phyloP scores from a whole-genome alignment of 1,284 basidiomycete species.

The Leccinum insolens region DNA sequence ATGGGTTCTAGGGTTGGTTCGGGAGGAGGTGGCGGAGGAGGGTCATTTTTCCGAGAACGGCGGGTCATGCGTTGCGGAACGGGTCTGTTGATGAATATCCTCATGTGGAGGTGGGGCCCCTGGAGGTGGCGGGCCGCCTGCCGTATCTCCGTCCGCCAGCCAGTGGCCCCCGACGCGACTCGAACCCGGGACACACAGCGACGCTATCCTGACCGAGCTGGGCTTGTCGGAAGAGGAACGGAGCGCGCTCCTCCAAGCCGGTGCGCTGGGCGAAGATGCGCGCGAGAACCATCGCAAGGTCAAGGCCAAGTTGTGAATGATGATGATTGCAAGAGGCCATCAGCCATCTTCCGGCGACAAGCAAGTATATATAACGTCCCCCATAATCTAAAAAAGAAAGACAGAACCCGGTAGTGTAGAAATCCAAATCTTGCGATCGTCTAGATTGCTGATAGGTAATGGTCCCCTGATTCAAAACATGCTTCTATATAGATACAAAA shows the following conservation, averaged over 20 bases:
- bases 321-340: not conserved
- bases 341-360: not conserved
- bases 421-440: conserved; percentile 8
- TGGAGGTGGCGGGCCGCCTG: not conserved
- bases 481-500: not conserved
- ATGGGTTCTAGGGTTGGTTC: conserved; percentile 23
- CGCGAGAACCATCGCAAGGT: conserved; percentile 10
- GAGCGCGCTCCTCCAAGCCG: conserved; percentile 41
- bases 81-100: conserved; percentile 12
- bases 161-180: conserved; percentile 27
- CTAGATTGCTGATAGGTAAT: conserved; percentile 15
- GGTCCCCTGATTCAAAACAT: conserved; percentile 2
- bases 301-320: conserved; percentile 23
- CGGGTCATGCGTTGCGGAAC: conserved; percentile 43
- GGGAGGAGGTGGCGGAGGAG: conserved; percentile 28
- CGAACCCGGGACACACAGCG: conserved; percentile 54
- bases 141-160: conserved; percentile 11
- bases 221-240: conserved; percentile 44
- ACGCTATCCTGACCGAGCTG: conserved; percentile 51
- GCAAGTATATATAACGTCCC: not conserved
- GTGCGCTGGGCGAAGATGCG: conserved; percentile 42
- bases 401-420: not conserved
- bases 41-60: conserved; percentile 42
- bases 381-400: not conserved
- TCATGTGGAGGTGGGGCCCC: too few species aligned